Conservation (phyloP, 345 rosid species). For the Pistacia integerrima region DNA sequence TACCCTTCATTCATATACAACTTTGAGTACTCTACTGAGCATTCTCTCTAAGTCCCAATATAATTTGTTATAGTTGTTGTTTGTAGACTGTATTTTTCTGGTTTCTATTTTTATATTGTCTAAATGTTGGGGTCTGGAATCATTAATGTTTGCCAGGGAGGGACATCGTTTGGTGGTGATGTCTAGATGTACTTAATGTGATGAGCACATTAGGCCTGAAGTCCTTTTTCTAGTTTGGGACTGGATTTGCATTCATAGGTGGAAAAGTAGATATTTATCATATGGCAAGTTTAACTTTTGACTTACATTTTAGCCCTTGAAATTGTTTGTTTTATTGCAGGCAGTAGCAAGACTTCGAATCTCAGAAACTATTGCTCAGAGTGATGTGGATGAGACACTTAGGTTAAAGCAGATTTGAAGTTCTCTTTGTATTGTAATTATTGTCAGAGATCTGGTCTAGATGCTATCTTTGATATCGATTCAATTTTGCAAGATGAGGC, state of each 20-base stretch:
- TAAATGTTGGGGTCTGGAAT: neutral
- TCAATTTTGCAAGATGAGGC: conserved; percentile 97
- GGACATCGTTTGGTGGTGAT: neutral
- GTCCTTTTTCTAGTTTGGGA: neutral
- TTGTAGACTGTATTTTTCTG: neutral
- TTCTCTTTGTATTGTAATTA: conserved; percentile 95
- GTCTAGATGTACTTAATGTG: neutral
- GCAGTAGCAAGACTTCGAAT: conserved; percentile 95
- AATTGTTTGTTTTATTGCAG: conserved; percentile 35
- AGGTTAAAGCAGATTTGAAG: conserved; percentile 96
- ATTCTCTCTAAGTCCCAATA: conserved; percentile 66
- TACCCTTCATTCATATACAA: conserved; percentile 91
- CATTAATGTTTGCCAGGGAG: neutral
- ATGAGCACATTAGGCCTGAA: neutral
- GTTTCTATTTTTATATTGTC: neutral
- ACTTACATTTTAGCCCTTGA: conserved; percentile 1
- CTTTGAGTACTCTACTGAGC: conserved; percentile 91
- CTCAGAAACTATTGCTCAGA: conserved; percentile 92
- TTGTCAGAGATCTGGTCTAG: conserved; percentile 84
- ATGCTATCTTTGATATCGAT: conserved; percentile 94
- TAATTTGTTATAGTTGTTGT: neutral
- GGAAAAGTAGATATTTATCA: neutral
- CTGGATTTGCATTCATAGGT: neutral
- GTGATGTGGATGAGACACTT: conserved; percentile 98
- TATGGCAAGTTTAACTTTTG: neutral